phyloP scores from a whole-genome alignment of 1,284 basidiomycete genomes.

The Microstroma glucosiphilum region DNA sequence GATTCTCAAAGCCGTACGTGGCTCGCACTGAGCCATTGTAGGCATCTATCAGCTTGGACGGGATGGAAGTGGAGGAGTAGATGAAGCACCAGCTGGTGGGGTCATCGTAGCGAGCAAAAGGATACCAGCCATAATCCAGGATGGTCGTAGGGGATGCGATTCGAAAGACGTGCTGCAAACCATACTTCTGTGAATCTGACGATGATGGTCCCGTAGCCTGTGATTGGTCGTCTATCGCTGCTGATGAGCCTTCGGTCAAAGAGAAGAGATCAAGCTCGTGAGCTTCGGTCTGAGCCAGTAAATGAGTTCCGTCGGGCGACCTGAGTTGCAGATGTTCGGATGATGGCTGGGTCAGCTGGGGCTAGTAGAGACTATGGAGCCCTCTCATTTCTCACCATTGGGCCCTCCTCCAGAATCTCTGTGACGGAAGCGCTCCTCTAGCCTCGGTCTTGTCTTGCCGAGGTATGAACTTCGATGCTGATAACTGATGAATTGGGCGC shows the following conservation, averaged over 20 bases:
- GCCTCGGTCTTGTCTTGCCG: neutral
- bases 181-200: too few species aligned
- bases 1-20: slow-evolving; percentile 39
- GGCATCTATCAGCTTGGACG: slow-evolving; percentile 28
- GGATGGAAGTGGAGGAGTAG: slow-evolving; percentile 27
- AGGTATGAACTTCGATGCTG: neutral
- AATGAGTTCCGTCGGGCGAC: slow-evolving; percentile 28
- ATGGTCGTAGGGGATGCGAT: slow-evolving; percentile 23
- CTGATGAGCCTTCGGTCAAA: neutral
- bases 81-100: slow-evolving; percentile 31
- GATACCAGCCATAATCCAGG: slow-evolving; percentile 36
- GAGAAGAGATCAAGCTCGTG: slow-evolving; percentile 25
- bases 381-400: neutral
- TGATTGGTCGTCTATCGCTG: neutral
- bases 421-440: neutral
- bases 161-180: neutral
- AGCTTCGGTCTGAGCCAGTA: slow-evolving; percentile 28
- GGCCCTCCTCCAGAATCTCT: slow-evolving; percentile 2
- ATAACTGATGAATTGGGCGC: neutral
- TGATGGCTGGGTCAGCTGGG: neutral
- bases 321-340: neutral
- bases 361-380: neutral
- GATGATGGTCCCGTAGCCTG: neutral
- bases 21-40: slow-evolving; percentile 18
- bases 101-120: slow-evolving; percentile 14